Evolutionary conservation across 345 rosid genomes (phyloP), one percentile per base, ranked within the genome.

Genomic region (Citrus reticulata): DNA sequence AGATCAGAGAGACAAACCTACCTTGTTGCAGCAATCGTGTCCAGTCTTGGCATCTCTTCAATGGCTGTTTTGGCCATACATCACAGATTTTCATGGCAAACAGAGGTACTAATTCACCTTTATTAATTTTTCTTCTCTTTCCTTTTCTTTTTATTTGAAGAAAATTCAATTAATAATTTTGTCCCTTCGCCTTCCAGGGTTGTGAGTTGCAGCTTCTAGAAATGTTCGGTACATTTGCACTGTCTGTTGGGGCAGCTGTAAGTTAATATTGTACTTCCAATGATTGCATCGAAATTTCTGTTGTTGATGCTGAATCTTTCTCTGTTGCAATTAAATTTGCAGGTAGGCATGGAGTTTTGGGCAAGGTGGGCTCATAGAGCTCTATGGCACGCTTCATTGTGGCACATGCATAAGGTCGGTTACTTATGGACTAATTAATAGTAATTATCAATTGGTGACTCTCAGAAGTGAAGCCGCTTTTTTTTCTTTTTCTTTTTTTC

Each of bases 341-440:
- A 91, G 95, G 89, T 90, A 10, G 95, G 95, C 1, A 91, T 88
- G 93, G 95, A 91, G 73, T 91, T 83, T 67, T 91, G 95, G 95
- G 95, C 95, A 37, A 86, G 95, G 73, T 91, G 95, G 95, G 93
- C 93, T 54, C 95, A 91, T 59, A 85, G 60, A 79, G 90, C 88
- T 42, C 86, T 91, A 0, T 90, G 95, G 95, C 95, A 91, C 54
- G 90, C 88, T 75, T 89, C 95, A 0, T 77, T 91, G 68, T 91
- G 93, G 95, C 88, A 89, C 70, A 89, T 89, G 93, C 95, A 91
- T 81, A 85, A 91, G 93, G 93, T 89, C 40, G 9, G 80, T 20
- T 4, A 17, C 22, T 17, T 16, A 19, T 16, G 58, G 1, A 46
- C 51, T 46, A 46, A 46, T 30, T 30, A 30, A 30, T 3, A 30